Percentiles rank a stretch among this genome's conserved stretches.
Conservation (phyloP, 2,329 filamentous ascomycete genomes). For the Chaetomium strumarium region DNA sequence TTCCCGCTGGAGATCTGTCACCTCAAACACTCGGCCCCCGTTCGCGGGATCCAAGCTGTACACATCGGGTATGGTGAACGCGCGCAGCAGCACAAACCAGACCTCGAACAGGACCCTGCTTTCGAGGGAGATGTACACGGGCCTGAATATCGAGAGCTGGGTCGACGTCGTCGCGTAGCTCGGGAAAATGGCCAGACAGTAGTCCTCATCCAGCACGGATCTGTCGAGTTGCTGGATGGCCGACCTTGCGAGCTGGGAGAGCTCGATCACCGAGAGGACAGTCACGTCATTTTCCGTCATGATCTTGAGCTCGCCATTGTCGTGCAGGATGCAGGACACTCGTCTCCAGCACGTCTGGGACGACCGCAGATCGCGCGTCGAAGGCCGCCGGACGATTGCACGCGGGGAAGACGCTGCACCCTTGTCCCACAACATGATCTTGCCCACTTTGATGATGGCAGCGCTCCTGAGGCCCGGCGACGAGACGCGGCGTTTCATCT, state of each 20-base stretch:
- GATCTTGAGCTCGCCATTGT: slow-evolving; percentile 90
- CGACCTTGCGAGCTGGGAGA: slow-evolving; percentile 82
- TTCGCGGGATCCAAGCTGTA: slow-evolving; percentile 57
- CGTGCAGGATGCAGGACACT: slow-evolving; percentile 88
- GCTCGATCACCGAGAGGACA: slow-evolving; percentile 74
- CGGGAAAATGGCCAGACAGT: slow-evolving; percentile 91
- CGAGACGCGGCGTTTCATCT: slow-evolving; percentile 40
- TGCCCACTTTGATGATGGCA: slow-evolving; percentile 91
- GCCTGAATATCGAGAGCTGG: slow-evolving; percentile 71
- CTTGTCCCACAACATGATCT: slow-evolving; percentile 87
- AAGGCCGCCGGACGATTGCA: slow-evolving; percentile 51
- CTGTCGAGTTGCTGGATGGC: slow-evolving; percentile 86
- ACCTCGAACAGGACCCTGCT: slow-evolving; percentile 90
- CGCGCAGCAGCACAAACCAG: slow-evolving; percentile 87
- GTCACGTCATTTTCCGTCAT: slow-evolving; percentile 79
- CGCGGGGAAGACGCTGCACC: slow-evolving; percentile 51
- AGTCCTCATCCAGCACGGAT: slow-evolving; percentile 87
- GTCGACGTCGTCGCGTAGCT: slow-evolving; percentile 75
- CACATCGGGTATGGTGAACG: slow-evolving; percentile 86
- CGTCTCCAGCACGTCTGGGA: slow-evolving; percentile 67
- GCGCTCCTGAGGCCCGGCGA: slow-evolving; percentile 52
- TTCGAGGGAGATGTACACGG: slow-evolving; percentile 83
- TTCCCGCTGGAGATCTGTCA: slow-evolving; percentile 36
- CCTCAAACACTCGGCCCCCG: slow-evolving; percentile 39
- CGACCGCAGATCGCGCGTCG: slow-evolving; percentile 50